These are phyloP conservation scores for Elaeagnus macrophylla DNA, from an alignment of 306 rosid genomes.

Conservation along the genomic window DNA sequence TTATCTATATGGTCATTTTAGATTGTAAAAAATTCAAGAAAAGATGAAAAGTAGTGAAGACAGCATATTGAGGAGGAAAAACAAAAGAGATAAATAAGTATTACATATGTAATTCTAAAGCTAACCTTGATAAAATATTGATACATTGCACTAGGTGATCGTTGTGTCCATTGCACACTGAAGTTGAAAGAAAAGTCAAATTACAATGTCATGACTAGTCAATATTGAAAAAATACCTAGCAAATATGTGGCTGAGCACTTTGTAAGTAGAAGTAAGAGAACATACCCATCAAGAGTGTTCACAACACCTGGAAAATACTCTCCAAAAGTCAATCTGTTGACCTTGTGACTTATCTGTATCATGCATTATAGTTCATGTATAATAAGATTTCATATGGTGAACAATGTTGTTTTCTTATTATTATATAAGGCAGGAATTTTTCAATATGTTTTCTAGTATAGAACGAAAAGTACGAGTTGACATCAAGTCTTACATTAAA, in stretches of 20 bases:
- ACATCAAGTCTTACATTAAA: constrained; percentile 65
- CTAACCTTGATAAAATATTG: constrained; percentile 96
- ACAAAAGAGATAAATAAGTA: neutral
- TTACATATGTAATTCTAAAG: constrained; percentile 4
- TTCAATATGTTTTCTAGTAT: neutral
- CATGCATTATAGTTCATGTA: neutral
- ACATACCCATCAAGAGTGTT: constrained; percentile 86
- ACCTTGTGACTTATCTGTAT: constrained; percentile 81
- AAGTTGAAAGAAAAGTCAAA: constrained; percentile 16
- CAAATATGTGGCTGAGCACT: constrained; percentile 11
- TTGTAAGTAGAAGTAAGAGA: constrained; percentile 14
- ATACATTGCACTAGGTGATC: constrained; percentile 80
- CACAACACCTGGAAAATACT: constrained; percentile 83
- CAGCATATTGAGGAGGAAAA: neutral
- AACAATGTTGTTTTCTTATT: neutral
- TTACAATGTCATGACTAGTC: neutral
- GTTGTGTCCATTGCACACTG: constrained; percentile 84
- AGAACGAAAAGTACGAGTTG: constrained; percentile 7
- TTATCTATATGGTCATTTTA: too few relatives aligned
- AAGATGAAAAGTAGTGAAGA: neutral
- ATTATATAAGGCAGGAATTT: neutral
- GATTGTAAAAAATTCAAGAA: too few relatives aligned
- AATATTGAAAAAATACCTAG: constrained; percentile 1
- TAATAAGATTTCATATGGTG: too few relatives aligned
- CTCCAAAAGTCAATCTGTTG: constrained; percentile 77